Evolutionary conservation across 1,139 yeast species (phyloP).

Genomic region (Spencermartinsiella ligniputridi): DNA sequence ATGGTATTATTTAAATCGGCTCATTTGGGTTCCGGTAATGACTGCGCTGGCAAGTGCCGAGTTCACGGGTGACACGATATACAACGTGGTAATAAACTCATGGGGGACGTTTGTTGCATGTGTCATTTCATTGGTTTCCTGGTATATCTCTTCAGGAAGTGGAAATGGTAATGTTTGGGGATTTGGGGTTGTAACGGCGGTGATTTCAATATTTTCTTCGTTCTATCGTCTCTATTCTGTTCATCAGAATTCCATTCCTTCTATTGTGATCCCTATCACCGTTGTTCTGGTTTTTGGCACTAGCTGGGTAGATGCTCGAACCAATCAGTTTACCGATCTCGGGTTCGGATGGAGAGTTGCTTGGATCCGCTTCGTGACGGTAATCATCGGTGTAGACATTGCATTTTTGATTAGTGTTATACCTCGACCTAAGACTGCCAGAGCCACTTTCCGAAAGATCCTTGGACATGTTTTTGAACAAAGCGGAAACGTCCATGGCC

Average conservation of each 20-base stretch:
- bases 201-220: conserved; percentile 24
- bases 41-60: conserved; percentile 24
- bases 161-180: conserved; percentile 31
- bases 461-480: conserved; percentile 22
- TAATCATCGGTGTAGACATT: conserved; percentile 29
- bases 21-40: conserved; percentile 15
- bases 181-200: conserved; percentile 30
- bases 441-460: conserved; percentile 24
- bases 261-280: conserved; percentile 31
- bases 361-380: conserved; percentile 35
- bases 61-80: conserved; percentile 34
- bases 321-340: conserved; percentile 10
- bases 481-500: conserved; percentile 27
- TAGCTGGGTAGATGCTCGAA: conserved; percentile 28
- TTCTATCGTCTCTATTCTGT: conserved; percentile 31
- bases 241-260: conserved; percentile 30
- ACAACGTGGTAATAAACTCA: conserved; percentile 27
- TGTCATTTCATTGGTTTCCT: conserved; percentile 31
- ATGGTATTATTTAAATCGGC: conserved; percentile 28
- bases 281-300: conserved; percentile 30
- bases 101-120: conserved; percentile 31
- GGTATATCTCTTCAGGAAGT: conserved; percentile 36
- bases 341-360: conserved; percentile 35
- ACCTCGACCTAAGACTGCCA: conserved; percentile 32
- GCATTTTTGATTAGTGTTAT: conserved; percentile 31